Evolutionary conservation across 305 asterid genomes (phyloP).

Genomic region (Andrographis paniculata): DNA sequence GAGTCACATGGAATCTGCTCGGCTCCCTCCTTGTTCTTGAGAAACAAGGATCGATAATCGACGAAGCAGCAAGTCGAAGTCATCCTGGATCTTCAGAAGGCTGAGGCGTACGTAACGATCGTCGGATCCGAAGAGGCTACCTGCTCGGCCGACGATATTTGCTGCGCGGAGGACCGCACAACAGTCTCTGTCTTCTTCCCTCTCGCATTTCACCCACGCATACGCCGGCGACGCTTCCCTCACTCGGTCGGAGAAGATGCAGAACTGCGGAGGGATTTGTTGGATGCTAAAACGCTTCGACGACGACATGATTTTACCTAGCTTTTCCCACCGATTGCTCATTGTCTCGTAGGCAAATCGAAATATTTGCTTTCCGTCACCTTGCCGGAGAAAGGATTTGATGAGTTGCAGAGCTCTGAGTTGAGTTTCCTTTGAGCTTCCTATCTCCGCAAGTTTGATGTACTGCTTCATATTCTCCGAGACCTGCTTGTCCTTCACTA

Average conservation of each 20-base stretch:
- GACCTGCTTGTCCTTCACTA: constrained; percentile 43
- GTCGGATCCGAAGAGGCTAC: constrained; percentile 13
- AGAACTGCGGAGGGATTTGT: constrained; percentile 38
- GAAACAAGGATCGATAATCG: constrained; percentile 18
- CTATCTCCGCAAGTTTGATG: constrained; percentile 28
- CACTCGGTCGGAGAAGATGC: constrained; percentile 37
- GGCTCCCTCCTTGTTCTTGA: constrained; percentile 1
- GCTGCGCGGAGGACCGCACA: constrained; percentile 19
- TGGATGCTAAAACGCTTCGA: constrained; percentile 47
- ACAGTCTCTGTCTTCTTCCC: constrained; percentile 34
- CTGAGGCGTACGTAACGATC: constrained; percentile 28
- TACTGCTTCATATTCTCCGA: constrained; percentile 30
- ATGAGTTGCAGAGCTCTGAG: constrained; percentile 54
- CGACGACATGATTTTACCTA: constrained; percentile 30
- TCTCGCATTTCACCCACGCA: constrained; percentile 49
- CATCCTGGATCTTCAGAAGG: constrained; percentile 25
- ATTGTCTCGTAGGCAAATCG: constrained; percentile 36
- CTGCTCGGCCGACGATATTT: constrained; percentile 26
- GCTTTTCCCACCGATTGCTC: constrained; percentile 48
- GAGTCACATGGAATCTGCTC: constrained; percentile 15
- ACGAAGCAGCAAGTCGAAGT: constrained; percentile 19
- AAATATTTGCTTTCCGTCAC: constrained; percentile 35
- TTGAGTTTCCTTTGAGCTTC: constrained; percentile 52
- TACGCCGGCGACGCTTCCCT: constrained; percentile 77
- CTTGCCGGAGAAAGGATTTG: constrained; percentile 25